Evolutionary conservation across 345 rosid species (phyloP).

Genomic region (Noccaea caerulescens): DNA sequence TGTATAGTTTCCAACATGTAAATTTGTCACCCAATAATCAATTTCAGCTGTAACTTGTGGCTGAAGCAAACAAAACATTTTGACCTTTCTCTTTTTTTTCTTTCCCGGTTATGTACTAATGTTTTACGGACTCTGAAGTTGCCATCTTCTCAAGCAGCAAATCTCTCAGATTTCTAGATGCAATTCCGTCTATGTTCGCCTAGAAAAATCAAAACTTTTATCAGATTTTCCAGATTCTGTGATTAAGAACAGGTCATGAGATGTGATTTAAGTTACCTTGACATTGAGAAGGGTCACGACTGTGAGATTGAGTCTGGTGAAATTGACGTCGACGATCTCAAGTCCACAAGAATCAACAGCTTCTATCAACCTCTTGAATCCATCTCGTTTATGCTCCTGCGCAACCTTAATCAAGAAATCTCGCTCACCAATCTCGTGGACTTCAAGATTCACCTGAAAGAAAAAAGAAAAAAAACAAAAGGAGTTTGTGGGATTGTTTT

Average conservation of each 20-base stretch:
- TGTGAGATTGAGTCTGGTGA: constrained; percentile 57
- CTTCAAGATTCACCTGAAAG: constrained; percentile 61
- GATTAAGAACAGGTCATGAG: not conserved
- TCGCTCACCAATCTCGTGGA: constrained; percentile 56
- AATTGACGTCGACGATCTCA: constrained; percentile 66
- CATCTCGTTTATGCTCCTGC: constrained; percentile 53
- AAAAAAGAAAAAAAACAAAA: not conserved
- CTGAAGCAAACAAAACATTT: constrained; percentile 40
- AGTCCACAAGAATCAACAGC: constrained; percentile 57
- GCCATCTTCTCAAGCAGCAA: constrained; percentile 30
- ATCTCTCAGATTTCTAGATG: constrained; percentile 34
- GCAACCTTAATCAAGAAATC: constrained; percentile 57
- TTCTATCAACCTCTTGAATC: constrained; percentile 69
- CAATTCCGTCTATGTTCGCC: constrained; percentile 32
- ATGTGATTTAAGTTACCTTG: constrained; percentile 52
- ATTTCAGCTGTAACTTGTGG: constrained; percentile 29
- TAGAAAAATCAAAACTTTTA: not conserved
- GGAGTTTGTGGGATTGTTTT: not conserved
- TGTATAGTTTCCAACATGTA: constrained; percentile 10
- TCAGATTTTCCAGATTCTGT: constrained; percentile 1
- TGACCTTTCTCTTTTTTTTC: not conserved
- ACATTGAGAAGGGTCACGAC: constrained; percentile 63
- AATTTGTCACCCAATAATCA: constrained; percentile 16
- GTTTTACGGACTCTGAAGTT: constrained; percentile 27
- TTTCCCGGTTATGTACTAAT: constrained; percentile 19